Evolutionary conservation across 2,329 filamentous ascomycete genomes (phyloP), one percentile per base, ranked within the genome.

Genomic region (Sporothrix globosa): DNA sequence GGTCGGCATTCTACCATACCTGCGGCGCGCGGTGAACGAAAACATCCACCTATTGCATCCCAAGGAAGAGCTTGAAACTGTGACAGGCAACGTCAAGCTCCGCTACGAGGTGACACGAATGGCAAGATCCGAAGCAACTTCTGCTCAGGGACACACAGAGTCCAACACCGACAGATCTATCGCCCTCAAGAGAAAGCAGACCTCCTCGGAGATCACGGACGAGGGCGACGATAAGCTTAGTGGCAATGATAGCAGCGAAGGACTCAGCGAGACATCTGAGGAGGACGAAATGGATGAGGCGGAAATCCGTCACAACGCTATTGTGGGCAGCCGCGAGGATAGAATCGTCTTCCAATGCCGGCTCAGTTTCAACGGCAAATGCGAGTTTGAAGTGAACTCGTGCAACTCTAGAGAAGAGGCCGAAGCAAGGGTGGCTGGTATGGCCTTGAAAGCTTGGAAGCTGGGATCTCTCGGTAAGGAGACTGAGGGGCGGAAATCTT

Each of bases 31-130:
- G 13, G 75, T 96, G 11, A 80, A 83, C 0, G 85, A 86, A 2
- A 76, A 79, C 0, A 84, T 95, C 2, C 83, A 90, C n/a, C 76
- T 85, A 7, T 76, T 82, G 73, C 87, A 90, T 72, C 88, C 88
- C 0, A 94, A 92, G 78, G 89, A 92, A 77, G 83, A 88, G 71
- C 79, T 96, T 10, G 89, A 90, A 0, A 80, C 84, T 58, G 74
- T 91, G 44, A 88, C 88, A 0, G 83, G 81, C 3, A 78, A 69
- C 1, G 79, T 84, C 69, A 83, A 77, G 39, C 85, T 92, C 0
- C 77, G 80, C 46, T 93, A 93, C 77, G 76, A 78, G 7, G 74
- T 82, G 24, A 78, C 80, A 19, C 73, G 6, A 19, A n/a, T 9
- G 41, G 46, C 53, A 19, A 27, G 44, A 3, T 73, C 75, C 14